Percentiles rank a stretch among this genome's conserved stretches.
Conservation (phyloP, 1,284 basidiomycete species). For the Marasmius oreades region DNA sequence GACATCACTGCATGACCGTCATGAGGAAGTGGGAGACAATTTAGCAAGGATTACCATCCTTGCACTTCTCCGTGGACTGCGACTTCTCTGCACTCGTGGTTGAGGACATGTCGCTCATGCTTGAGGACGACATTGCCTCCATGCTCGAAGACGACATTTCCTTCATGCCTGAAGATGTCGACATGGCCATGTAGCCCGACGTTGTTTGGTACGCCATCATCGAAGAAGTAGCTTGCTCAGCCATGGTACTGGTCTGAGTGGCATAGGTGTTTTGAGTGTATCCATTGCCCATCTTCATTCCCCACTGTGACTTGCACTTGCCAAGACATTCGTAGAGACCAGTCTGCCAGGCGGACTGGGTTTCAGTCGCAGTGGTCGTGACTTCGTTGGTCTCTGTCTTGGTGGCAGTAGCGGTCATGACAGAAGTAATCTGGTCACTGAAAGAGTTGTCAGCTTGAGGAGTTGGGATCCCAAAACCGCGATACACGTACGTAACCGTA, state of each 20-base stretch:
- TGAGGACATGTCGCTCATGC: neutral
- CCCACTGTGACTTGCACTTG: conserved; percentile 58
- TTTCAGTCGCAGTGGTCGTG: conserved; percentile 46
- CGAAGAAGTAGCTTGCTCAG: neutral
- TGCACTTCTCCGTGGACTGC: neutral
- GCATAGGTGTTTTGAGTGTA: conserved; percentile 51
- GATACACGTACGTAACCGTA: conserved; percentile 41
- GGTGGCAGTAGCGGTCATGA: neutral
- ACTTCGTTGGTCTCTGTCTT: conserved; percentile 48
- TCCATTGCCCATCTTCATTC: conserved; percentile 48
- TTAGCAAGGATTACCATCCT: neutral
- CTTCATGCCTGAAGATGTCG: neutral
- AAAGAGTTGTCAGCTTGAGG: neutral
- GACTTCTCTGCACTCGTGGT: neutral
- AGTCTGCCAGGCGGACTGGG: conserved; percentile 45
- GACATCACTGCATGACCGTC: conserved; percentile 11
- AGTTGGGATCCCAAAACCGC: conserved; percentile 18
- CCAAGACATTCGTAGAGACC: conserved; percentile 49
- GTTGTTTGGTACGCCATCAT: neutral
- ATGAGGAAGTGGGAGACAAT: neutral
- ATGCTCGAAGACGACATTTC: neutral
- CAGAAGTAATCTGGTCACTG: neutral
- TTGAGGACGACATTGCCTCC: neutral
- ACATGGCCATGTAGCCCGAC: neutral
- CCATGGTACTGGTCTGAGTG: conserved; percentile 3